Evolutionary conservation across 352 stramenopile genomes (phyloP).

Genomic region (Vaucheria bursata): DNA sequence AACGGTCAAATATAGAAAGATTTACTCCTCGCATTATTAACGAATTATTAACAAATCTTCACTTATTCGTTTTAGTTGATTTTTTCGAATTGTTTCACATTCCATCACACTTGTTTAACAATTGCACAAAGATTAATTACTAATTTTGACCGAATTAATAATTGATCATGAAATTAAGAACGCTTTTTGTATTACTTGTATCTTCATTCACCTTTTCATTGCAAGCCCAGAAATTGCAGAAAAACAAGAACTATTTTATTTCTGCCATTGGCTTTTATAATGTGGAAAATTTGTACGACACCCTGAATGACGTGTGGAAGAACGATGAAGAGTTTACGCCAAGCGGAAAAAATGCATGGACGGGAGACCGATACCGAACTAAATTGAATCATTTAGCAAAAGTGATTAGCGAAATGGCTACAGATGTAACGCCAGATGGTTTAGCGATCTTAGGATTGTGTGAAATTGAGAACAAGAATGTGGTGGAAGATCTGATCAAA

Average conservation of each 20-base stretch:
- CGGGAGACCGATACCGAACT: neutral
- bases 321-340: constrained; percentile 3
- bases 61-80: neutral
- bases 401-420: neutral
- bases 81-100: neutral
- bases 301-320: neutral
- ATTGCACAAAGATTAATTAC: neutral
- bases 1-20: neutral
- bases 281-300: constrained; percentile 1
- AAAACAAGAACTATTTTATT: neutral
- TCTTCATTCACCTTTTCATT: neutral
- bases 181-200: neutral
- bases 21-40: neutral
- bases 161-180: constrained; percentile 2
- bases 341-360: constrained; percentile 5
- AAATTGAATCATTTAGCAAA: neutral
- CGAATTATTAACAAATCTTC: neutral
- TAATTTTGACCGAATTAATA: neutral
- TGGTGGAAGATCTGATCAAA: neutral
- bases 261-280: neutral
- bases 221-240: neutral
- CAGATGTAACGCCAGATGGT: neutral
- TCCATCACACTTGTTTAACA: neutral
- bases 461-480: neutral
- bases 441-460: neutral